These are phyloP conservation scores for Blakeslea trispora DNA, from an alignment of 371 early-diverging fungal species.

Conservation along the genomic window DNA sequence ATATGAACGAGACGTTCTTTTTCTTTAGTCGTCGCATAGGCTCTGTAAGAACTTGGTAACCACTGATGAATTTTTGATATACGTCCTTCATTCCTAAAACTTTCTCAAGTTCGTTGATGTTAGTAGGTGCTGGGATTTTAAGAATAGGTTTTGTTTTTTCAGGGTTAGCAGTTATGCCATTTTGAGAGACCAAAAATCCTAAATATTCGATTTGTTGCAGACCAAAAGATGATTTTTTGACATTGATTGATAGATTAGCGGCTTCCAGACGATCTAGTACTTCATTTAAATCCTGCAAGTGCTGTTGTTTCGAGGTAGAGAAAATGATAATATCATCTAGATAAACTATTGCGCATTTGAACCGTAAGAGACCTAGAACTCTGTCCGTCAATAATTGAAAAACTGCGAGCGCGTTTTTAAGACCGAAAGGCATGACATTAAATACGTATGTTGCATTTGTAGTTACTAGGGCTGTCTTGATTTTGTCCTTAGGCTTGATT, in stretches of 20 bases:
- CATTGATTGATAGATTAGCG: conserved; percentile 4
- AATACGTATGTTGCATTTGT: conserved; percentile 11
- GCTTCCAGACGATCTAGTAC: neutral
- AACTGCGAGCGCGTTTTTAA: conserved; percentile 13
- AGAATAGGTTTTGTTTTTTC: conserved; percentile 1
- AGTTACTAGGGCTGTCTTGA: conserved; percentile 3
- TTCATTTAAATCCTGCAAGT: conserved; percentile 5
- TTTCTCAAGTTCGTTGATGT: neutral
- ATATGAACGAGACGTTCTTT: conserved; percentile 1
- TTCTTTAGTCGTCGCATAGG: conserved; percentile 2
- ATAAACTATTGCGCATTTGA: conserved; percentile 7
- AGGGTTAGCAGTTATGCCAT: neutral
- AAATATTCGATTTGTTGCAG: neutral
- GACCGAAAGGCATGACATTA: conserved; percentile 19
- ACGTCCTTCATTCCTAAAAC: neutral
- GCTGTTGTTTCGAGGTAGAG: neutral
- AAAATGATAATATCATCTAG: conserved; percentile 13
- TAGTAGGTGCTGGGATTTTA: neutral
- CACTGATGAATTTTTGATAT: neutral
- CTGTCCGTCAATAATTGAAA: conserved; percentile 16
- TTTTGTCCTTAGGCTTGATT: neutral
- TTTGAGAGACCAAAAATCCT: neutral
- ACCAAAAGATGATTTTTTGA: neutral
- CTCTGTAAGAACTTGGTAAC: neutral
- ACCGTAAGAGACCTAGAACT: conserved; percentile 4